Conservation (phyloP, 352 stramenopile species). For the Phytophthora megakarya region DNA sequence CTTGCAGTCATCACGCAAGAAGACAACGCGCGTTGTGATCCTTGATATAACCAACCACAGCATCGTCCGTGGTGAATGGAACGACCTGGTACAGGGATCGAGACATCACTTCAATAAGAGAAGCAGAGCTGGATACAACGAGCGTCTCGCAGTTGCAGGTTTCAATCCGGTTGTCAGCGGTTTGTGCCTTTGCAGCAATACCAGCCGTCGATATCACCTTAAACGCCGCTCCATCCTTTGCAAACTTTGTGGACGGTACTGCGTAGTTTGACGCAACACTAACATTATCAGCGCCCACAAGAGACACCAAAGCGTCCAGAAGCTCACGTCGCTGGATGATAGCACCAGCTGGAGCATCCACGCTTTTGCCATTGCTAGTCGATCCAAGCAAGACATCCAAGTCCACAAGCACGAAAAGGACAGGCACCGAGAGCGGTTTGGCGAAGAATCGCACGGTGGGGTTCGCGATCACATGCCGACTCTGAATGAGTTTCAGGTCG, state of each 20-base stretch:
- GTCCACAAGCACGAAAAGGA: constrained; percentile 37
- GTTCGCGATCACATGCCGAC: constrained; percentile 69
- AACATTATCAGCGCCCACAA: constrained; percentile 32
- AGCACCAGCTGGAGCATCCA: constrained; percentile 26
- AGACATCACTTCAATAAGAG: constrained; percentile 27
- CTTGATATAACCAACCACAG: constrained; percentile 32
- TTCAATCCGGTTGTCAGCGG: constrained; percentile 18
- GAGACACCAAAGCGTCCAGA: constrained; percentile 20
- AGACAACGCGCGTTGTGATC: constrained; percentile 31
- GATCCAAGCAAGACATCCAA: constrained; percentile 33
- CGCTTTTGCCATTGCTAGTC: constrained; percentile 10
- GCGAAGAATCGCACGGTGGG: constrained; percentile 55
- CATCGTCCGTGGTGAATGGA: constrained; percentile 13
- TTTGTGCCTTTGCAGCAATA: constrained; percentile 6
- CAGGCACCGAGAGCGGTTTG: constrained; percentile 39
- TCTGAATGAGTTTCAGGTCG: constrained; percentile 87
- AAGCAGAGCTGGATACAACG: constrained; percentile 25
- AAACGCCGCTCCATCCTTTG: constrained; percentile 3
- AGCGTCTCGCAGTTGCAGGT: constrained; percentile 39
- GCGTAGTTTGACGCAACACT: constrained; percentile 36
- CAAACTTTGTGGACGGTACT: constrained; percentile 26
- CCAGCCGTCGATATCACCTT: constrained; percentile 23
- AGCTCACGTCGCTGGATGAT: constrained; percentile 23
- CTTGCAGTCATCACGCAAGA: constrained; percentile 18
- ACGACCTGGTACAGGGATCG: constrained; percentile 30